A percentile compares a stretch with the other conserved stretches of the same genome.
These are phyloP conservation scores for Lepidium africanum DNA, from an alignment of 345 rosid species.

Conservation along the genomic window DNA sequence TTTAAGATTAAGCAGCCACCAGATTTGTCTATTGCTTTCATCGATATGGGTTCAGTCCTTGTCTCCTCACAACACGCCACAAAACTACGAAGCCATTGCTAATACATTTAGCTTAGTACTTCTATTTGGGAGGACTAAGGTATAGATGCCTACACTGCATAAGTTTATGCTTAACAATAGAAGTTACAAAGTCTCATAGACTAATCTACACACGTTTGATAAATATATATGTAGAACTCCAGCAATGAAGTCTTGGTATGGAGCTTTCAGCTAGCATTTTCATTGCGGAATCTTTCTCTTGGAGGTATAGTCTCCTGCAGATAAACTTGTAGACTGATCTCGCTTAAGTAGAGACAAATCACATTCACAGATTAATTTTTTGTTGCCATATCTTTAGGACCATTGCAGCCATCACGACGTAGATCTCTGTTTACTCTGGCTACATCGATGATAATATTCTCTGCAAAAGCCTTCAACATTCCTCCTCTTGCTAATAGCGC, in stretches of 20 bases:
- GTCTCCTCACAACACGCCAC: conserved; percentile 55
- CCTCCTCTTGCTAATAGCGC: conserved; percentile 44
- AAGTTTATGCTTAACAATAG: neutral
- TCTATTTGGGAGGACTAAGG: conserved; percentile 62
- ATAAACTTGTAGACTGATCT: neutral
- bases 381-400: conserved; percentile 36
- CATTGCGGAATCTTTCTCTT: conserved; percentile 44
- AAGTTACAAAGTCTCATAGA: neutral
- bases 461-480: conserved; percentile 54
- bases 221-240: conserved; percentile 36
- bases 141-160: conserved; percentile 5
- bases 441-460: conserved; percentile 56
- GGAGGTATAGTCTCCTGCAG: conserved; percentile 27
- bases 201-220: neutral
- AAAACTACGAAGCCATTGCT: conserved; percentile 76
- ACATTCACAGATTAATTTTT: conserved; percentile 14
- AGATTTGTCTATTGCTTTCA: conserved; percentile 56
- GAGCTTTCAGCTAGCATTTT: conserved; percentile 67
- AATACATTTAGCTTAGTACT: conserved; percentile 57
- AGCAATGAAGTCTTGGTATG: conserved; percentile 47
- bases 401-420: conserved; percentile 57
- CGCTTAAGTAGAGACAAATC: neutral
- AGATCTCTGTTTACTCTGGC: conserved; percentile 53
- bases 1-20: conserved; percentile 62
- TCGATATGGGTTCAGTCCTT: conserved; percentile 72